These are phyloP conservation scores for Mycena kentingensis DNA, from an alignment of 768 basidiomycete genomes.

Conservation along the genomic window DNA sequence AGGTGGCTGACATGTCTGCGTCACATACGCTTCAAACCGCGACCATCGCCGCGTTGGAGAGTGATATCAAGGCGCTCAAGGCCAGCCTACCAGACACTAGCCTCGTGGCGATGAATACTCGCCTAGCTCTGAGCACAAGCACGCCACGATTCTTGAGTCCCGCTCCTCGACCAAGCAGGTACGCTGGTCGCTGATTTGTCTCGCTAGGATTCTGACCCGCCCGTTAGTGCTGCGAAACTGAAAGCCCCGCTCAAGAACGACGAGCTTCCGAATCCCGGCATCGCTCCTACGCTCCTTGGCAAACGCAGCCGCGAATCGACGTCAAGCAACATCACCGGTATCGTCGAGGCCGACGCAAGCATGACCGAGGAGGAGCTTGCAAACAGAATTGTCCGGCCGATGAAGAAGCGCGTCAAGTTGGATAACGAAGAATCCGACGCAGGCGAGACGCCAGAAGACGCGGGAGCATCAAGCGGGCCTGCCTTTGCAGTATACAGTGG, in stretches of 20 bases:
- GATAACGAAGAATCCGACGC: slow-evolving; percentile 20
- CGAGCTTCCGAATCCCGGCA: slow-evolving; percentile 38
- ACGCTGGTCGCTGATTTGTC: neutral
- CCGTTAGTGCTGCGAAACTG: slow-evolving; percentile 9
- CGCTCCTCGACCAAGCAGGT: slow-evolving; percentile 10
- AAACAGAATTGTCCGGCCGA: slow-evolving; percentile 43
- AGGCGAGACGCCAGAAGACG: slow-evolving; percentile 11
- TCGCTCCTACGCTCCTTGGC: slow-evolving; percentile 55
- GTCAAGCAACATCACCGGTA: slow-evolving; percentile 42
- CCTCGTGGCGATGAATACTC: slow-evolving; percentile 6
- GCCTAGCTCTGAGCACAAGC: slow-evolving; percentile 15
- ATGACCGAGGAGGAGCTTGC: slow-evolving; percentile 41
- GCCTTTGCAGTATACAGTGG: slow-evolving; percentile 55
- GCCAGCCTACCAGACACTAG: slow-evolving; percentile 15
- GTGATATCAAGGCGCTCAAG: slow-evolving; percentile 28
- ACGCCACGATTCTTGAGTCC: slow-evolving; percentile 27
- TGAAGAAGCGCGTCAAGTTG: slow-evolving; percentile 55
- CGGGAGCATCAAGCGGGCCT: slow-evolving; percentile 32
- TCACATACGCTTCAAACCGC: slow-evolving; percentile 31
- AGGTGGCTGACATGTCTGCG: slow-evolving; percentile 35
- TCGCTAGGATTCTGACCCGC: slow-evolving; percentile 2
- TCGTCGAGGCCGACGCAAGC: slow-evolving; percentile 46
- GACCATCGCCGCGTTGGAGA: slow-evolving; percentile 20
- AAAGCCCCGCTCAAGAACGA: slow-evolving; percentile 18
- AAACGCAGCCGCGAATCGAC: slow-evolving; percentile 63